Evolutionary conservation across 345 rosid genomes (phyloP), one percentile per base, ranked within the genome.

Genomic region (Salix arbutifolia): DNA sequence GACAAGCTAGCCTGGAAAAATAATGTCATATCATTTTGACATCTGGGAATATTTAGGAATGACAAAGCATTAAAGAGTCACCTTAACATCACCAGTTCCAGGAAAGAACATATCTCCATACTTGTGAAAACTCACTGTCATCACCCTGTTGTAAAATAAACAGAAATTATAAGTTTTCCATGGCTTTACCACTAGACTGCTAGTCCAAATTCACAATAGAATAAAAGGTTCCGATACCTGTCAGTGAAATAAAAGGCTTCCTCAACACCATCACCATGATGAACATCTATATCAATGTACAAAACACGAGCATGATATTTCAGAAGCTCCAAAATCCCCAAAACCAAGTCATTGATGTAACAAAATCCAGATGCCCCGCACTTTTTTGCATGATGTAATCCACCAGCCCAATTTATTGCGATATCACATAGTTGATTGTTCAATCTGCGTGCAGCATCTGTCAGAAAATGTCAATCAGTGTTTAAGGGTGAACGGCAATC

Each of bases 241-340:
- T 96, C 97, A 67, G 99, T 96, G 77, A 96, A 93, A 83, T 90
- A 93, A 86, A 93, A 93, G 74, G 99, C 99, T 84, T 96, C 99
- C 88, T 96, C 99, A 33, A 96, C 99, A n/a, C 99, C 99, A 85
- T 96, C 99, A 74, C 99, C 99, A 18, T 96, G 99, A 88, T 96
- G 99, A 77, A 96, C 99, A 76, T 96, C 98, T 70, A 96, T 96
- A 82, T 96, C 99, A 72, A 96, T 86, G 74, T 96, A 96, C 53
- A 96, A 68, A 53, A 96, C 95, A 52, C 97, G 98, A 56, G 97
- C 84, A 87, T 96, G 97, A 79, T 96, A 77, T 82, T 92, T 96
- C 75, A 96, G 80, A 82, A 96, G 88, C 90, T 96, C 99, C 76
- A 96, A 83, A 71, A 93, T 96, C 76, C 99, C 99, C 83, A 96